Evolutionary conservation across 2,329 filamentous ascomycete species (phyloP).

Genomic region (Blumeriella jaapii): DNA sequence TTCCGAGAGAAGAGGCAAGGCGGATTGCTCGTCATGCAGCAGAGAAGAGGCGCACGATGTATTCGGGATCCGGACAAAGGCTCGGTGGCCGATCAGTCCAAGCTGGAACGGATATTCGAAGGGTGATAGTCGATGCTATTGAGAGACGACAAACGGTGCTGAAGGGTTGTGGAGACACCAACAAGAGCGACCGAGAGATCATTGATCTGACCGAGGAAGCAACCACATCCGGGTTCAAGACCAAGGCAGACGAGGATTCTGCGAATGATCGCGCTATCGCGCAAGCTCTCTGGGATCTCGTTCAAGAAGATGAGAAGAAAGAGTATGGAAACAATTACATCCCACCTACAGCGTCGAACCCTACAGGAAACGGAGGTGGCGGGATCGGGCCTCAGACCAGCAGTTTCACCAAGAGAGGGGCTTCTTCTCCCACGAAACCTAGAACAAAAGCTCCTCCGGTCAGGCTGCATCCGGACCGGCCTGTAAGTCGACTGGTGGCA

Average conservation of each 20-base stretch:
- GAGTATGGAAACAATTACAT: conserved; percentile 24
- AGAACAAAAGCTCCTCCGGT: conserved; percentile 9
- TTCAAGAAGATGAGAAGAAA: conserved; percentile 55
- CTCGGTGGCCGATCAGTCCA: conserved; percentile 52
- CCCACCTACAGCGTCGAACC: conserved; percentile 22
- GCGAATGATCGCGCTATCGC: conserved; percentile 82
- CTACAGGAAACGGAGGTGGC: conserved; percentile 26
- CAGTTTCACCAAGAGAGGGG: conserved; percentile 10
- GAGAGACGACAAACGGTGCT: conserved; percentile 56
- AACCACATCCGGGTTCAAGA: conserved; percentile 63
- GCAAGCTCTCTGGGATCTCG: conserved; percentile 73
- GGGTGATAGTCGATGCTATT: conserved; percentile 59
- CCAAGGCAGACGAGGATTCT: conserved; percentile 76
- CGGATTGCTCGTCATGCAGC: conserved; percentile 63
- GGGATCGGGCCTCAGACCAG: conserved; percentile 9
- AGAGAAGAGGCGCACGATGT: conserved; percentile 51
- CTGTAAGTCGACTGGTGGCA: conserved; percentile 22
- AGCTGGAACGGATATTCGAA: conserved; percentile 57
- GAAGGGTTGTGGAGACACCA: conserved; percentile 59
- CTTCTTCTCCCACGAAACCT: conserved; percentile 2
- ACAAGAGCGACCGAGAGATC: conserved; percentile 53
- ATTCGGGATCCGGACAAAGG: conserved; percentile 54
- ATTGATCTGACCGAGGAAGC: conserved; percentile 51
- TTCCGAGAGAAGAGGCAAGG: conserved; percentile 63
- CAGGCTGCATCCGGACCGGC: conserved; percentile 14